Evolutionary conservation across 371 early-diverging fungal species (phyloP).

Genomic region (Mortierella sp.): DNA sequence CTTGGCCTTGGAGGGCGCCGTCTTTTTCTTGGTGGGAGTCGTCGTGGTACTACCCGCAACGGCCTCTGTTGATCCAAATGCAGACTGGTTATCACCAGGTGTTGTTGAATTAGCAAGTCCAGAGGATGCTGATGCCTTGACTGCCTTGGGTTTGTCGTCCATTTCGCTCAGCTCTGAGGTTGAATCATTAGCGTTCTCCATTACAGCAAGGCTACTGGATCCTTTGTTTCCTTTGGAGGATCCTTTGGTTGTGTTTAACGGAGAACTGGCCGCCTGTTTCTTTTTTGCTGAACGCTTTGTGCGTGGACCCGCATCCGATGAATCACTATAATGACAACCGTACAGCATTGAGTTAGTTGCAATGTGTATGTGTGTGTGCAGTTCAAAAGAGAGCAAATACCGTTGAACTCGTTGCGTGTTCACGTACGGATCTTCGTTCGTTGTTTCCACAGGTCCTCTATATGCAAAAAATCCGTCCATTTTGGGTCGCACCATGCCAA

Average conservation of each 20-base stretch:
- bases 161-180: constrained; percentile 52
- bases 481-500: constrained; percentile 54
- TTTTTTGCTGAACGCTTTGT: constrained; percentile 19
- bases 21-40: constrained; percentile 37
- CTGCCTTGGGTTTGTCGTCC: constrained; percentile 37
- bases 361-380: not conserved
- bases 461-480: constrained; percentile 60
- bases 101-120: constrained; percentile 17
- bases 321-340: constrained; percentile 20
- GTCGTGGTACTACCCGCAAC: constrained; percentile 1
- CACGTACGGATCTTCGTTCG: constrained; percentile 57
- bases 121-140: constrained; percentile 4
- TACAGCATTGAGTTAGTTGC: not conserved
- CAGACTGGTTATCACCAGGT: not conserved
- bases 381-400: too few relatives aligned
- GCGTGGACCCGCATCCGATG: constrained; percentile 38
- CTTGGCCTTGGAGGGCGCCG: constrained; percentile 22
- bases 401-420: too few relatives aligned
- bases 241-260: constrained; percentile 16
- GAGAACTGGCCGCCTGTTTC: constrained; percentile 25
- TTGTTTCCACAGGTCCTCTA: constrained; percentile 59
- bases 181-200: constrained; percentile 48
- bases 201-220: constrained; percentile 25
- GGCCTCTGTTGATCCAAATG: constrained; percentile 8
- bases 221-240: constrained; percentile 23